Conservation (phyloP, 169 alveolate species). For the Plasmodium yoelii region DNA sequence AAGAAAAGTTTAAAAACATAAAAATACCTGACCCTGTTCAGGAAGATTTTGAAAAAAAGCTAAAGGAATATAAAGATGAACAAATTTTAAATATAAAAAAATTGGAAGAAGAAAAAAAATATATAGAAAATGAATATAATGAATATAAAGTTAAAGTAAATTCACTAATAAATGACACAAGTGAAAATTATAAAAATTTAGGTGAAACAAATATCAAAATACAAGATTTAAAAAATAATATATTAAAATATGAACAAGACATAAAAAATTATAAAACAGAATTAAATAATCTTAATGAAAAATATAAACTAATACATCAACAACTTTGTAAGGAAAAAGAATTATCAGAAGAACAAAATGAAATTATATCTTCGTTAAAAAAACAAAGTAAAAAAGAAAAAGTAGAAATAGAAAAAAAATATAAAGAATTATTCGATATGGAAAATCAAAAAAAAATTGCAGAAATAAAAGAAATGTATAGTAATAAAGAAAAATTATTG, state of each 20-base stretch:
- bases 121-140: slow-evolving; percentile 37
- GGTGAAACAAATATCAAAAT: slow-evolving; percentile 26
- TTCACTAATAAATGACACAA: slow-evolving; percentile 35
- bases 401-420: slow-evolving; percentile 35
- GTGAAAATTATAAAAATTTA: slow-evolving; percentile 31
- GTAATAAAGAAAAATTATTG: slow-evolving; percentile 32
- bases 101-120: slow-evolving; percentile 30
- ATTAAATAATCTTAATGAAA: slow-evolving; percentile 17
- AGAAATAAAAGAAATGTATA: slow-evolving; percentile 25
- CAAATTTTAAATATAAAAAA: slow-evolving; percentile 7
- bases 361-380: slow-evolving; percentile 8
- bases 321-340: slow-evolving; percentile 50
- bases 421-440: slow-evolving; percentile 37
- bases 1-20: slow-evolving; percentile 6
- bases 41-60: slow-evolving; percentile 15
- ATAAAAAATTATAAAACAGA: slow-evolving; percentile 35
- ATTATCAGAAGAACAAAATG: slow-evolving; percentile 34
- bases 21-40: slow-evolving; percentile 22
- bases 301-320: slow-evolving; percentile 30
- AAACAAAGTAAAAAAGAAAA: slow-evolving; percentile 48
- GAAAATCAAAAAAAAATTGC: slow-evolving; percentile 44
- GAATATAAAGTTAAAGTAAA: slow-evolving; percentile 37
- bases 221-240: slow-evolving; percentile 28
- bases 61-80: slow-evolving; percentile 8
- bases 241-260: slow-evolving; percentile 48